Conservation (phyloP, 345 rosid genomes). For the Ricinus communis region DNA sequence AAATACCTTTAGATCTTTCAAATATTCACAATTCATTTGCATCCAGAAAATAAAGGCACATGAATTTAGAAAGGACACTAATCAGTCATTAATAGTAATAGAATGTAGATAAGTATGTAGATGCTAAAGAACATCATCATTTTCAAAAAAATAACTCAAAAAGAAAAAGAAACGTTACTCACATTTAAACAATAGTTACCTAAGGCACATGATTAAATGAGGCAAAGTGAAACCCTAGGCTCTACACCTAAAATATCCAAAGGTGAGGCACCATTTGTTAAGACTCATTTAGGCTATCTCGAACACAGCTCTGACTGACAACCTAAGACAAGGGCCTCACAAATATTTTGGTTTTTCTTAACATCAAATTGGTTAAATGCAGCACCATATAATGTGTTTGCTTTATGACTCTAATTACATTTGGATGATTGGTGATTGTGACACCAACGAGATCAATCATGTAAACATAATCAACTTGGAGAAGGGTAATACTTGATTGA, state of each 20-base stretch:
- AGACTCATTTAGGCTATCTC: background rate
- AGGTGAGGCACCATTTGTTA: background rate
- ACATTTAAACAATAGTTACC: background rate
- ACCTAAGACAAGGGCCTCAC: no score
- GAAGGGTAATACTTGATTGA: background rate
- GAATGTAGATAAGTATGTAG: no score
- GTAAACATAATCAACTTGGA: background rate
- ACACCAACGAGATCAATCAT: background rate
- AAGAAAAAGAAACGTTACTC: background rate
- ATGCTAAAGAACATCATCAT: no score
- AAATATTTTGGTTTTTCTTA: background rate
- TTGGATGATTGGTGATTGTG: background rate
- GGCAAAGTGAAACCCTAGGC: background rate
- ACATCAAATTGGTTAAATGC: background rate
- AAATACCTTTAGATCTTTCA: no score
- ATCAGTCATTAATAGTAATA: no score
- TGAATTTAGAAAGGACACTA: no score
- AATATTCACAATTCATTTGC: no score
- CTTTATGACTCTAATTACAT: background rate
- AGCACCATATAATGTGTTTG: background rate
- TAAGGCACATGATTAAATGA: background rate
- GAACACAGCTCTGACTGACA: background rate
- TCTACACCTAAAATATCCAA: background rate
- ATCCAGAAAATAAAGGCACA: no score
- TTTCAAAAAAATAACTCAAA: no score